Base-by-base conservation (phyloP, 2,329 filamentous ascomycete species). In the Verticillium longisporum region DNA sequence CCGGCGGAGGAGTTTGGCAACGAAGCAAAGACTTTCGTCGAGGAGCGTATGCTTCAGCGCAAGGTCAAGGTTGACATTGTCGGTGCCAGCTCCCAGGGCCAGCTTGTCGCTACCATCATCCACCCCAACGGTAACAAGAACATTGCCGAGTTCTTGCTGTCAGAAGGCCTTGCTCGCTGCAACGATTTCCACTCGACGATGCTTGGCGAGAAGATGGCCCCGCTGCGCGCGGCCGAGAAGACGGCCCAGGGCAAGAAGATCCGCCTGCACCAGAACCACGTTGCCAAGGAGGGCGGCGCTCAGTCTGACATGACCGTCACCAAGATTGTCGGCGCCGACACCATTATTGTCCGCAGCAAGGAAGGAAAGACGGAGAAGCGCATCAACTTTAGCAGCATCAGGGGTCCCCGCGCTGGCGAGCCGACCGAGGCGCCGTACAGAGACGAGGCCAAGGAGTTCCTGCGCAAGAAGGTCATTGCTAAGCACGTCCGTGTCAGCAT, bases 141-240 rank as follows among this genome's bases (percentile, higher is more conserved):
- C 55, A 96, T 99, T 73, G 92, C 93, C 64, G 91, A 91, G 66
- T 96, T 96, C 74, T 76, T 99, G 54, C 86, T 99, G 55, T 87
- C 94, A 69, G 91, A 92, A 59, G 95, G 95, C 68, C 82, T 98
- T 61, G 95, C 94, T 50, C 86, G 92, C 70, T 98, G 94, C 79
- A 92, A 93, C 66, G 95, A 99, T 75, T 93, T 95, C 76, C 95
- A 99, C 78, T 96, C 94, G 1, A 96, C 92, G 45, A 82, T 97
- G 78, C 84, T 99, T 11, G 95, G 95, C 55, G 80, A 86, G 57
- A 91, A 94, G 69, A 99, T 99, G 95, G 88, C 89, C 53, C 75
- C 84, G 61, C 85, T 98, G 61, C 87, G 95, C 65, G 86, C 90
- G 66, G 93, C 95, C 1, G 95, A 99, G 78, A 94, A 91, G 74